These are phyloP conservation scores for Pestalotiopsis fici DNA, from an alignment of 2,329 filamentous ascomycete species.

Conservation along the genomic window DNA sequence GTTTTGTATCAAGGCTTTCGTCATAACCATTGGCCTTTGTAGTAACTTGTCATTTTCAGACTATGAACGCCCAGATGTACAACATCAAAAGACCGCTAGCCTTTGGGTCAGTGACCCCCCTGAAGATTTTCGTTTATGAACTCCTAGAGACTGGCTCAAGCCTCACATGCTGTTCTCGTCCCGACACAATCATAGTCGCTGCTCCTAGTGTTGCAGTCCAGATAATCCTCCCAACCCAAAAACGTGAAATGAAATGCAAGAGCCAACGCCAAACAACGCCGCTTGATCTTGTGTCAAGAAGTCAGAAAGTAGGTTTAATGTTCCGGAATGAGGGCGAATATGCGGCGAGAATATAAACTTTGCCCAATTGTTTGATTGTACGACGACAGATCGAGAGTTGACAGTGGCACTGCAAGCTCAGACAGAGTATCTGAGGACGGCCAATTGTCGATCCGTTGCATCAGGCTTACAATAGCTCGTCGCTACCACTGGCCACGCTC, in stretches of 20 bases:
- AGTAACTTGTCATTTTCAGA: neutral
- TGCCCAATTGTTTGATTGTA: neutral
- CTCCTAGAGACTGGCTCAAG: neutral
- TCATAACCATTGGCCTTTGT: neutral
- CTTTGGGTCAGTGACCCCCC: neutral
- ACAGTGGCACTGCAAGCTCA: neutral
- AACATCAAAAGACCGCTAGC: neutral
- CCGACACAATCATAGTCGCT: neutral
- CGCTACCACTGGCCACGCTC: constrained; percentile 74
- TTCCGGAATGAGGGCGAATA: neutral
- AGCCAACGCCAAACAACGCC: neutral
- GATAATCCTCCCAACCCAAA: neutral
- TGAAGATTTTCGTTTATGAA: neutral
- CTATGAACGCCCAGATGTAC: neutral
- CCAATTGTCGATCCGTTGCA: neutral
- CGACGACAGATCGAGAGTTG: neutral
- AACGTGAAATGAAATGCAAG: neutral
- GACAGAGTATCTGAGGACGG: neutral
- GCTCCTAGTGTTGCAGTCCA: neutral
- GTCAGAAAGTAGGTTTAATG: neutral
- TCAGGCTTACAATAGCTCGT: constrained; percentile 66
- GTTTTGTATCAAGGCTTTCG: neutral
- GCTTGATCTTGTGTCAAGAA: neutral
- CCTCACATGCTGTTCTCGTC: neutral
- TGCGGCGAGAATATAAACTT: neutral